Evolutionary conservation across 805 yeast genomes (phyloP).

Genomic region (Saturnispora mendoncae): DNA sequence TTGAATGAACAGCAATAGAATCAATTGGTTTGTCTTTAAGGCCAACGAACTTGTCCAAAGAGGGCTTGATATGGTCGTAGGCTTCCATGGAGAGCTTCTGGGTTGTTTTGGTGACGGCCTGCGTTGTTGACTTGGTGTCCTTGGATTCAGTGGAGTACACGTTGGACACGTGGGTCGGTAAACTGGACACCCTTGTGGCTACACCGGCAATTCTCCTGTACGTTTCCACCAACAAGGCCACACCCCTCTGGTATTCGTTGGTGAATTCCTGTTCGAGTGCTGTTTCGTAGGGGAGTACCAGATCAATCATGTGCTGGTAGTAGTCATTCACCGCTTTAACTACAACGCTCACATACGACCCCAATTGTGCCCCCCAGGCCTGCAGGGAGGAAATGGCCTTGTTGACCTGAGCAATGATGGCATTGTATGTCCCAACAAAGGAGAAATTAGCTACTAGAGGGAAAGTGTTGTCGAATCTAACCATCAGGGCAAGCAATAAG

Average conservation of each 20-base stretch:
- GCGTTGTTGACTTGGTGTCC: slow-evolving; percentile 24
- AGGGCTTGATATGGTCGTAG: slow-evolving; percentile 26
- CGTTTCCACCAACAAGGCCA: slow-evolving; percentile 21
- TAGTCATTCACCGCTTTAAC: slow-evolving; percentile 25
- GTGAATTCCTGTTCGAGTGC: slow-evolving; percentile 9
- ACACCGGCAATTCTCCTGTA: slow-evolving; percentile 23
- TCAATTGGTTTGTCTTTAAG: slow-evolving; percentile 5
- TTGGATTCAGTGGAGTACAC: slow-evolving; percentile 26
- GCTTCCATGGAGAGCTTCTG: slow-evolving; percentile 31
- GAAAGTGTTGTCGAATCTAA: slow-evolving; percentile 23
- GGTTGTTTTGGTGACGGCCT: slow-evolving; percentile 31
- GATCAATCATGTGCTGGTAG: slow-evolving; percentile 23
- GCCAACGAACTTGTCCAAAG: slow-evolving; percentile 23
- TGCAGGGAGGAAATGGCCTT: neutral
- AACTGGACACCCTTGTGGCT: slow-evolving; percentile 21
- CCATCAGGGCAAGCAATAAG: slow-evolving; percentile 17
- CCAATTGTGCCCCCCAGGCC: neutral
- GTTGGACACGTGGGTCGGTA: slow-evolving; percentile 27
- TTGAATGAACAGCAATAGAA: slow-evolving; percentile 6
- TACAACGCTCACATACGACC: slow-evolving; percentile 17
- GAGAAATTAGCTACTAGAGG: slow-evolving; percentile 23
- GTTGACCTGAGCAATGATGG: neutral
- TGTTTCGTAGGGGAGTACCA: slow-evolving; percentile 20
- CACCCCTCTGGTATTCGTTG: slow-evolving; percentile 24
- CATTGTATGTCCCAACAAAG: neutral